Base-by-base conservation (phyloP, 1,284 basidiomycete genomes). In the Rhodofomes roseus region DNA sequence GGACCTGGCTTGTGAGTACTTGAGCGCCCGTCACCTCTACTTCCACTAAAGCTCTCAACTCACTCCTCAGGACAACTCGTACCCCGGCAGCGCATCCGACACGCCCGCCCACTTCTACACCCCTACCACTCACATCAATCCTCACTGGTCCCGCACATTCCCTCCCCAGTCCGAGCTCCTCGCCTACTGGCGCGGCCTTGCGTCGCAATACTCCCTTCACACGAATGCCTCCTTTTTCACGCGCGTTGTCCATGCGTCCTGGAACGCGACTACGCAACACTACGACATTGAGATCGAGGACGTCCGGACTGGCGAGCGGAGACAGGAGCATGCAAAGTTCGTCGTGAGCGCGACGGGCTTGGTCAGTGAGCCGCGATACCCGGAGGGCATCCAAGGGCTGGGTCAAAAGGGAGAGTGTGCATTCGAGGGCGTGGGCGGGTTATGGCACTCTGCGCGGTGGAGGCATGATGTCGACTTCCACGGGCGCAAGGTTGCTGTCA, bases 311-410 rank as follows among this genome's bases (percentile, higher is more conserved):
- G 70, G 70, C 8, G 63, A 66, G 43, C 62, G 50, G n/a, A 61
- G 46, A 1, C 60, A 55, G 14, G 63, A 61, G 14, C 40, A 14
- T 9, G 67, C 67, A 23, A 60, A 74, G 27, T 68, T 81, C n/a
- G 56, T 84, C 22, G 71, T 84, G n/a, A 76, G 75, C 0, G 81
- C 79, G 6, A 68, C 75, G 12, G 81, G 81, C 3, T 61, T 77
- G 1, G 67, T 83, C 14, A 73, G 71, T 54, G 68, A 71, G 9
- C 79, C 79, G 16, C 70, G 71, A 39, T 72, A 66, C 37, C 73
- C 74, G 36, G 69, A 78, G 1, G 67, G 67, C 7, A 70, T 82
- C 12, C 68, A 71, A 5, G 82, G 77, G 1, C 63, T 76, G n/a
- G 70, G 73, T 3, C 62, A 51, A 3, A 85, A 83, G 76, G 70